These are phyloP conservation scores for Nicotiana undulata DNA, from an alignment of 257 asterid genomes.

Conservation along the genomic window DNA sequence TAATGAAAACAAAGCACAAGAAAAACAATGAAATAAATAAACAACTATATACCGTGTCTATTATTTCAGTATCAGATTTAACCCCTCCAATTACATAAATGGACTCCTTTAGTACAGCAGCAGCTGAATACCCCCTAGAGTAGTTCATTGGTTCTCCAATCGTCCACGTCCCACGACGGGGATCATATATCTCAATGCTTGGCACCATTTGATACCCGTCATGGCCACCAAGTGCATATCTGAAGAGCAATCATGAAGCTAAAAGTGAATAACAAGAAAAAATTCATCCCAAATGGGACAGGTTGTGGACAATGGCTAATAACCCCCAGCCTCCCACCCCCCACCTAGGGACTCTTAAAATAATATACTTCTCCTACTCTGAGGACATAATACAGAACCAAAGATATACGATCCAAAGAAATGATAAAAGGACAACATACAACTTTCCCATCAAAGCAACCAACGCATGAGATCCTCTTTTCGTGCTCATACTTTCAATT, in stretches of 20 bases:
- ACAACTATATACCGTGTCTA: constrained; percentile 36
- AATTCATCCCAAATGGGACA: background rate
- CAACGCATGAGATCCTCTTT: constrained; percentile 60
- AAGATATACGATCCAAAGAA: background rate
- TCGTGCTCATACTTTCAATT: constrained; percentile 46
- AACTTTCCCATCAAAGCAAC: constrained; percentile 55
- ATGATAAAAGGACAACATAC: constrained; percentile 27
- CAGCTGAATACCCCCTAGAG: constrained; percentile 48
- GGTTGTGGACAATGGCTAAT: background rate
- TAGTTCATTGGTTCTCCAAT: constrained; percentile 47
- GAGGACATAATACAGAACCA: background rate
- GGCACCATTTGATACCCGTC: constrained; percentile 43
- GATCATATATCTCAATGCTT: constrained; percentile 63
- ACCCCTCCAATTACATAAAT: constrained; percentile 69
- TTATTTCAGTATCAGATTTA: constrained; percentile 18
- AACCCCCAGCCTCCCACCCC: background rate
- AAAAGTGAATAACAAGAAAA: background rate
- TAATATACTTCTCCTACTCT: background rate
- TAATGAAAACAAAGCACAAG: background rate
- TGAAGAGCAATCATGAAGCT: constrained; percentile 10
- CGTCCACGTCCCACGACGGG: constrained; percentile 60
- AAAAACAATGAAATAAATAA: background rate
- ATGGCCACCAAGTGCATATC: constrained; percentile 71
- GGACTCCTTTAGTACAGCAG: constrained; percentile 45
- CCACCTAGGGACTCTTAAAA: background rate